Percentiles rank a stretch among this genome's conserved stretches.
phyloP scores from a whole-genome alignment of 2,329 filamentous ascomycete genomes.

The Uncinocarpus reesii region DNA sequence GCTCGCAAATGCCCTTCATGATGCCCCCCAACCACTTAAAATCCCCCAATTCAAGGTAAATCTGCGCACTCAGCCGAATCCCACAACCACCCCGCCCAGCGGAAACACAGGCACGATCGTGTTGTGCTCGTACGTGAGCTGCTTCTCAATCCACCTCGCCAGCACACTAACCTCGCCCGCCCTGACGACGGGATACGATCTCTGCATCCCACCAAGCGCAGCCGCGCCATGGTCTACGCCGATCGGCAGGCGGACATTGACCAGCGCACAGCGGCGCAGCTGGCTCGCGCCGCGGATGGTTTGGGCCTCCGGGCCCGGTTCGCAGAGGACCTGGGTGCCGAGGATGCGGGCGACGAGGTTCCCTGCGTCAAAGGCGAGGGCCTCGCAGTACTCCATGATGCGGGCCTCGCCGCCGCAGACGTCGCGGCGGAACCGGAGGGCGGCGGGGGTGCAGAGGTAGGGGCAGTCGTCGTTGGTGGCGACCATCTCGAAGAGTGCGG shows the following conservation, averaged over 20 bases:
- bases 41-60: slow-evolving; percentile 71
- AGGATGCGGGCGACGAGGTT: slow-evolving; percentile 51
- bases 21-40: slow-evolving; percentile 59
- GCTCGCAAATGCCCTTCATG: slow-evolving; percentile 48
- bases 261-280: slow-evolving; percentile 57
- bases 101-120: slow-evolving; percentile 60
- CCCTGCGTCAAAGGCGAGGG: slow-evolving; percentile 55
- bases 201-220: slow-evolving; percentile 13
- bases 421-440: slow-evolving; percentile 58
- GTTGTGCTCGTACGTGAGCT: slow-evolving; percentile 49
- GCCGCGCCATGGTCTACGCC: slow-evolving; percentile 23
- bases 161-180: slow-evolving; percentile 35
- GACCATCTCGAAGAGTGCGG: slow-evolving; percentile 63
- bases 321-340: slow-evolving; percentile 60
- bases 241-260: slow-evolving; percentile 65
- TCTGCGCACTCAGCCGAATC: slow-evolving; percentile 65
- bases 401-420: slow-evolving; percentile 62
- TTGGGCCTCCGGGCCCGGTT: slow-evolving; percentile 26
- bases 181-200: slow-evolving; percentile 24
- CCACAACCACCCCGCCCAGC: slow-evolving; percentile 55
- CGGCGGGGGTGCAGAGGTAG: slow-evolving; percentile 61
- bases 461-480: slow-evolving; percentile 65
- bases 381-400: slow-evolving; percentile 54
- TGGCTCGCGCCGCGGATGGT: slow-evolving; percentile 17
- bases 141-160: slow-evolving; percentile 49